A percentile compares a stretch with the other conserved stretches of the same genome.
Evolutionary conservation across 2,329 filamentous ascomycete species (phyloP).

Genomic region (Knufia petricola): DNA sequence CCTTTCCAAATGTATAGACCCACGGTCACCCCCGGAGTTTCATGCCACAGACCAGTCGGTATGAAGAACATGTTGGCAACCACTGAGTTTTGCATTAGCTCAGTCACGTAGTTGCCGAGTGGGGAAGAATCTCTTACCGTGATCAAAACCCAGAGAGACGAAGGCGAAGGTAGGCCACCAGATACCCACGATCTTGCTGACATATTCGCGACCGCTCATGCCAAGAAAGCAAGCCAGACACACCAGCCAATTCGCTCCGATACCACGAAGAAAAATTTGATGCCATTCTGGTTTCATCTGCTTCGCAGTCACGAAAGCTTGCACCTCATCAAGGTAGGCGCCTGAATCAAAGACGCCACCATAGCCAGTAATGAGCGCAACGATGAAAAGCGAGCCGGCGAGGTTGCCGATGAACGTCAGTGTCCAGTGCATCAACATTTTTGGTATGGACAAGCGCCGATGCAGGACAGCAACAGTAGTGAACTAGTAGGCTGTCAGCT

Average conservation of each 20-base stretch:
- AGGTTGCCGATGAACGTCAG: conserved; percentile 43
- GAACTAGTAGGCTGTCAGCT: conserved; percentile 9
- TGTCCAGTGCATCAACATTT: conserved; percentile 6
- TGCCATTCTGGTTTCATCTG: conserved; percentile 42
- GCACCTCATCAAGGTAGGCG: conserved; percentile 36
- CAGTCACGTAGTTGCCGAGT: too few species aligned
- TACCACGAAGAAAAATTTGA: conserved; percentile 45
- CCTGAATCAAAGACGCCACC: conserved; percentile 38
- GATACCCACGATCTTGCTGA: conserved; percentile 46
- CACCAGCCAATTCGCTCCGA: conserved; percentile 51
- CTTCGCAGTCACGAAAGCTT: conserved; percentile 41
- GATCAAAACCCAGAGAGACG: background rate
- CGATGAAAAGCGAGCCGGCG: conserved; percentile 40
- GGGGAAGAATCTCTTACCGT: background rate
- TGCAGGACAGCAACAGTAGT: conserved; percentile 18
- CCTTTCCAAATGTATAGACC: conserved; percentile 50
- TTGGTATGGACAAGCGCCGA: background rate
- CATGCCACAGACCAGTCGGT: conserved; percentile 43
- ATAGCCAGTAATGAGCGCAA: conserved; percentile 25
- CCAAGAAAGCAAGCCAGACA: conserved; percentile 44
- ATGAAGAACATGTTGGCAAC: conserved; percentile 44
- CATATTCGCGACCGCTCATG: conserved; percentile 41
- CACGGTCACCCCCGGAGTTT: conserved; percentile 30
- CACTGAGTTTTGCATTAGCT: background rate
- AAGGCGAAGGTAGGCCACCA: conserved; percentile 44